phyloP scores from a whole-genome alignment of 2,329 filamentous ascomycete genomes.

The Verticillium klebahnii region DNA sequence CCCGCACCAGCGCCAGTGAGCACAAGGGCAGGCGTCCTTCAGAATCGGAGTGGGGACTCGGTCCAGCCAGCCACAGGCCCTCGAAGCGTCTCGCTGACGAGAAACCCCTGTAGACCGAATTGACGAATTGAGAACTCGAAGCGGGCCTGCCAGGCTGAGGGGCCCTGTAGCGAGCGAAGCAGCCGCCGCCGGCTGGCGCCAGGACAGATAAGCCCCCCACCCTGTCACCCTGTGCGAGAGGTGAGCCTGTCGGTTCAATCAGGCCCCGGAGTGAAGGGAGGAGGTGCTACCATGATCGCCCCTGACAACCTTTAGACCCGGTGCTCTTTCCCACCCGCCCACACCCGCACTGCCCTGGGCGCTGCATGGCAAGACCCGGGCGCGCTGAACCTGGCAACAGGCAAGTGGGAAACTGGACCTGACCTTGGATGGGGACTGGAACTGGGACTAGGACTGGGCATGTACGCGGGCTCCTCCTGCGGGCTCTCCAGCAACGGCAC shows the following conservation, averaged over 20 bases:
- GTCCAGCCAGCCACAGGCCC: conserved; percentile 11
- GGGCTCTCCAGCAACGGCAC: not conserved
- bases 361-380: not conserved
- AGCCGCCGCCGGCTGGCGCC: conserved; percentile 2
- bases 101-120: not conserved
- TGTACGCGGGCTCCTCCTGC: not conserved
- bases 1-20: not conserved
- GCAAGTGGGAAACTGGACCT: not conserved
- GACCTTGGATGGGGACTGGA: not conserved
- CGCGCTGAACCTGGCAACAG: not conserved
- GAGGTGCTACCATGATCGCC: conserved; percentile 1
- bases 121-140: not conserved
- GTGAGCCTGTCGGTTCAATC: not conserved
- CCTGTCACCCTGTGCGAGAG: not conserved
- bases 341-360: not conserved
- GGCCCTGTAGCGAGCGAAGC: not conserved
- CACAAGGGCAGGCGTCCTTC: not conserved
- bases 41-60: not conserved
- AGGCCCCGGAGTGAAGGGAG: not conserved
- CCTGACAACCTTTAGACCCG: conserved; percentile 4
- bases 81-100: conserved; percentile 11
- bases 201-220: not conserved
- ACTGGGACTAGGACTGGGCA: not conserved
- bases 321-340: conserved; percentile 1
- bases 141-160: not conserved